Evolutionary conservation across 345 rosid species (phyloP).

Genomic region (Nasturtium officinale): DNA sequence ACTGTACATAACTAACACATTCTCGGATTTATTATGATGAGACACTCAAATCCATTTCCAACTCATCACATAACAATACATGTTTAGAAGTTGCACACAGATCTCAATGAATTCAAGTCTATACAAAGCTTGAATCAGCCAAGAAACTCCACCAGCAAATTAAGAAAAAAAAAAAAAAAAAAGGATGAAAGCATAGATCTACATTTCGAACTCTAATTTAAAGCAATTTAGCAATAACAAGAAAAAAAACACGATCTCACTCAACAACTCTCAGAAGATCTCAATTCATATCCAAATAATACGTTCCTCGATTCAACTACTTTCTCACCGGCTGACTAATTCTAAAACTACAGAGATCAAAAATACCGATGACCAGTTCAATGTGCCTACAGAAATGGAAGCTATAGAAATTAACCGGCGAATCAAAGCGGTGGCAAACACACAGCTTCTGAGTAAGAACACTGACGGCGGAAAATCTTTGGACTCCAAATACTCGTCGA

Average conservation of each 20-base stretch:
- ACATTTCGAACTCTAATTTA: slow-evolving; percentile 20
- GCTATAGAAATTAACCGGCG: slow-evolving; percentile 29
- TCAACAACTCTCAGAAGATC: slow-evolving; percentile 26
- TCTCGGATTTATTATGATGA: background rate
- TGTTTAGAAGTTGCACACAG: background rate
- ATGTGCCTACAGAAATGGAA: background rate
- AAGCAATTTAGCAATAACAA: slow-evolving; percentile 1
- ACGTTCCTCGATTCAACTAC: slow-evolving; percentile 16
- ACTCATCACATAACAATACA: slow-evolving; percentile 7
- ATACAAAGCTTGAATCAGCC: slow-evolving; percentile 1
- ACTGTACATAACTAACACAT: background rate
- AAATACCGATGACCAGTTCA: slow-evolving; percentile 5
- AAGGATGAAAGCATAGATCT: slow-evolving; percentile 29
- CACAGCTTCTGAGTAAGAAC: slow-evolving; percentile 1
- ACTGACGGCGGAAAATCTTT: slow-evolving; percentile 19
- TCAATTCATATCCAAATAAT: slow-evolving; percentile 21
- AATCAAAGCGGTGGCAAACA: slow-evolving; percentile 26
- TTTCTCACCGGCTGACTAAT: background rate
- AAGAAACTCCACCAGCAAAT: slow-evolving; percentile 14
- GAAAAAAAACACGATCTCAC: slow-evolving; percentile 35
- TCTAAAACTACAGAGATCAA: background rate
- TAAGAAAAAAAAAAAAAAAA: too few relatives aligned
- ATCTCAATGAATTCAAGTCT: slow-evolving; percentile 6
- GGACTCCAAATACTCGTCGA: slow-evolving; percentile 32
- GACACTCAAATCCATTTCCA: slow-evolving; percentile 4